A percentile compares a stretch with the other conserved stretches of the same genome.
These are phyloP conservation scores for Cladosporium sp. DNA, from an alignment of 2,329 filamentous ascomycete genomes.

Conservation along the genomic window DNA sequence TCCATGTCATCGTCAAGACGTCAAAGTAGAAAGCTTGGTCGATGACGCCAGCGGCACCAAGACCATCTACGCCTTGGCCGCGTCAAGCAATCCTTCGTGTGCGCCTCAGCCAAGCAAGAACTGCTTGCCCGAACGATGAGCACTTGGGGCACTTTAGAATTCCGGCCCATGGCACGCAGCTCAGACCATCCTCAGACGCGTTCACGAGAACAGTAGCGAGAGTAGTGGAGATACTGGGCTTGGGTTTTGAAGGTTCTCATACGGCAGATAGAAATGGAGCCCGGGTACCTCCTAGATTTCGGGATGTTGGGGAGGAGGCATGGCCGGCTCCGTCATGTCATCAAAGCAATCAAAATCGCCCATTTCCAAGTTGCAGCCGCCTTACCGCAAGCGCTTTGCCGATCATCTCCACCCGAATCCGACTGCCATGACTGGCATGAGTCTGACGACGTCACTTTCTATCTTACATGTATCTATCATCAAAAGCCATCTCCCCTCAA, in stretches of 20 bases:
- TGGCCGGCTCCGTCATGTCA: not conserved
- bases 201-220: not conserved
- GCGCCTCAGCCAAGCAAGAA: constrained; percentile 8
- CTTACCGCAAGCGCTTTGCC: not conserved
- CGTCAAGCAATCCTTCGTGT: constrained; percentile 8
- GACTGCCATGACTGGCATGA: too few relatives aligned
- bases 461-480: too few relatives aligned
- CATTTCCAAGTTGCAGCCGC: not conserved
- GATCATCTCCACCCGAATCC: too few relatives aligned
- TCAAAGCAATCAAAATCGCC: too few relatives aligned
- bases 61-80: constrained; percentile 7
- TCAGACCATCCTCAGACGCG: not conserved
- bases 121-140: not conserved
- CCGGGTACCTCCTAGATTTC: too few relatives aligned
- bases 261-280: not conserved
- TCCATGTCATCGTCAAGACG: not conserved
- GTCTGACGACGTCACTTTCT: too few relatives aligned
- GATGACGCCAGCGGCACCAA: constrained; percentile 10
- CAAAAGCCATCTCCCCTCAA: too few relatives aligned
- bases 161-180: not conserved
- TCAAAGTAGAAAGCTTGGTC: not conserved
- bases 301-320: not conserved
- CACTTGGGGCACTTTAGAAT: not conserved
- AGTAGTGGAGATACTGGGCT: not conserved
- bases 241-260: not conserved